These are phyloP conservation scores for Coniochaeta ligniaria DNA, from an alignment of 2,329 filamentous ascomycete genomes.

Conservation along the genomic window DNA sequence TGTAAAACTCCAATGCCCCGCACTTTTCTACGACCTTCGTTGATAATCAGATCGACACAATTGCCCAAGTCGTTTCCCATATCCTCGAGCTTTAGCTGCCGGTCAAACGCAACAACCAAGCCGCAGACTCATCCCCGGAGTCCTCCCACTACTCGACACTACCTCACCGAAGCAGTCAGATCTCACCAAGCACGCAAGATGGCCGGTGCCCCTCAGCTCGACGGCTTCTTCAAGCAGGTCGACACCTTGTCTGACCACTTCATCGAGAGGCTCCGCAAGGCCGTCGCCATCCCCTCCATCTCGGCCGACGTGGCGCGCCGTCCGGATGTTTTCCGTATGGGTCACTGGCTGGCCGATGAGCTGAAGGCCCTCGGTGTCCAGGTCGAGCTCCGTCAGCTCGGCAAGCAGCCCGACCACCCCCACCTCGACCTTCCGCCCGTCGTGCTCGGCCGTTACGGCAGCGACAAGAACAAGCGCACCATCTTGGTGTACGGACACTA, in stretches of 20 bases:
- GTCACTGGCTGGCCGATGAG: constrained; percentile 78
- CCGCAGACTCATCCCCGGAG: neutral
- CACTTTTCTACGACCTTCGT: constrained; percentile 25
- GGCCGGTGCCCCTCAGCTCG: constrained; percentile 67
- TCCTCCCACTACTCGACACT: constrained; percentile 19
- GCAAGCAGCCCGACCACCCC: constrained; percentile 87
- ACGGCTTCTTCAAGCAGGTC: constrained; percentile 89
- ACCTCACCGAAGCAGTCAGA: constrained; percentile 46
- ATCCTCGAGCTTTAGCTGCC: neutral
- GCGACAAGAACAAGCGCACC: constrained; percentile 85
- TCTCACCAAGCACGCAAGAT: constrained; percentile 64
- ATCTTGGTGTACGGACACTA: constrained; percentile 98
- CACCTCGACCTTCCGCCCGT: constrained; percentile 88
- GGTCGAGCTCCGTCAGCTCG: constrained; percentile 79
- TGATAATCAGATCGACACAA: constrained; percentile 5
- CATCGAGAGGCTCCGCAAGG: constrained; percentile 83
- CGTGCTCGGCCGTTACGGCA: constrained; percentile 85
- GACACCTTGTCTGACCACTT: constrained; percentile 73
- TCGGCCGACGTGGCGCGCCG: constrained; percentile 86
- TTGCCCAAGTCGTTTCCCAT: constrained; percentile 3
- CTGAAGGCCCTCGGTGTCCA: constrained; percentile 77
- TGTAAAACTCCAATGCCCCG: constrained; percentile 34
- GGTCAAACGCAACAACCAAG: neutral
- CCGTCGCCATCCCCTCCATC: constrained; percentile 93
- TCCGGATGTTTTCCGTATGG: constrained; percentile 94